Conservation (phyloP, 139 green algal genomes). For the Micromonas commoda region DNA sequence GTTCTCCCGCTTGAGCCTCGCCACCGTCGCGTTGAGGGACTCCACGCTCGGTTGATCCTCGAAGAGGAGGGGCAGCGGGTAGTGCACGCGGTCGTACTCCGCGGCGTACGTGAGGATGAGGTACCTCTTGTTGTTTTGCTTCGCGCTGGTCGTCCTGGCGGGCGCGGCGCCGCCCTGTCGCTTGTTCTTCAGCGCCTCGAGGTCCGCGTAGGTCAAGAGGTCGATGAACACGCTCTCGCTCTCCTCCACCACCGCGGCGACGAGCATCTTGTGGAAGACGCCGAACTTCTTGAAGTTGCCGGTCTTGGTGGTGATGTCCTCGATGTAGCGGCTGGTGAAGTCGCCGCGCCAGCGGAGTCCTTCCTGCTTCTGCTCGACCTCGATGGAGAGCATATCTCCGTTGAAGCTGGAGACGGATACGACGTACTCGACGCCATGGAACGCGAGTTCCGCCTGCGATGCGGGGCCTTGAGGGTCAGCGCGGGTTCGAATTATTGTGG, state of each 20-base stretch:
- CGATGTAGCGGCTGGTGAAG: conserved; percentile 71
- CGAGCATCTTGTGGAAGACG: conserved; percentile 80
- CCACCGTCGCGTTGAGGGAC: conserved; percentile 51
- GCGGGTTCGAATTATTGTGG: background rate
- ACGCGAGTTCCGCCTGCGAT: conserved; percentile 13
- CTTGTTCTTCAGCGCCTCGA: conserved; percentile 68
- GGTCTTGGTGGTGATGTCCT: conserved; percentile 81
- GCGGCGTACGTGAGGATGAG: conserved; percentile 84
- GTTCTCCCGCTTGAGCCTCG: conserved; percentile 37
- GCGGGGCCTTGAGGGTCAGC: background rate
- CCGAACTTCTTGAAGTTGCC: conserved; percentile 80
- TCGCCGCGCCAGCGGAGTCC: conserved; percentile 57
- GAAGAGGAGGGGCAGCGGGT: conserved; percentile 72
- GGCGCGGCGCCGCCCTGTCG: conserved; percentile 23
- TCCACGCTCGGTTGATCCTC: conserved; percentile 61
- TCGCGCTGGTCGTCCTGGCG: background rate
- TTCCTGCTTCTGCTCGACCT: conserved; percentile 58
- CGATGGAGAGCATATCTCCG: conserved; percentile 53
- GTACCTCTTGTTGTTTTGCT: conserved; percentile 61
- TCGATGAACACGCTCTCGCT: conserved; percentile 78
- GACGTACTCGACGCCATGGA: conserved; percentile 27
- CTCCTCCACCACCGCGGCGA: conserved; percentile 57
- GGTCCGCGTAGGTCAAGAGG: conserved; percentile 72
- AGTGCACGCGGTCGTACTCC: conserved; percentile 87
- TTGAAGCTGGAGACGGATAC: conserved; percentile 18